Conservation (phyloP, 2,329 filamentous ascomycete species). For the Trichoderma simmonsii region DNA sequence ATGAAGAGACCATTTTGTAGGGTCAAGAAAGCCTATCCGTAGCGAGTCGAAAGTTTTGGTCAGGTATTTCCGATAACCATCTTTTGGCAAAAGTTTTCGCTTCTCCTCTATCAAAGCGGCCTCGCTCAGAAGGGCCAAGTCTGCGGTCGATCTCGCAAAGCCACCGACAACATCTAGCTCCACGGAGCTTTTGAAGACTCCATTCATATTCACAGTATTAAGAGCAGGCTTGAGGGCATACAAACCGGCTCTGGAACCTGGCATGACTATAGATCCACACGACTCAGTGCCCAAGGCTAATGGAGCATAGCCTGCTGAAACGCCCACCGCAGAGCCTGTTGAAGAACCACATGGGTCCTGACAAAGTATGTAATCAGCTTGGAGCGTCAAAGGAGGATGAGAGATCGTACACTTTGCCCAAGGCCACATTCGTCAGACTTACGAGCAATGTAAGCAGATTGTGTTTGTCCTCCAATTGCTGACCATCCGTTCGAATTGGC, state of each 20-base stretch:
- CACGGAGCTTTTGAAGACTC: neutral
- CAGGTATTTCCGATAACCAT: neutral
- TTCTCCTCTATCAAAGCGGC: neutral
- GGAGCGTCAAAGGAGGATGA: no score
- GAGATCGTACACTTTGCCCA: neutral
- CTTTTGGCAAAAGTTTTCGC: neutral
- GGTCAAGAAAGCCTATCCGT: neutral
- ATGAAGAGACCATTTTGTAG: neutral
- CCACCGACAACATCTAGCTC: neutral
- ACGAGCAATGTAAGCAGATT: neutral
- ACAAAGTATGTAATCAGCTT: neutral
- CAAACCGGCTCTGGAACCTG: neutral
- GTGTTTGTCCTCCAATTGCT: neutral
- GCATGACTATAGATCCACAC: neutral
- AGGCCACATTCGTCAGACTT: neutral
- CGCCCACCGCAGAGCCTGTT: neutral
- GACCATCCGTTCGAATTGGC: neutral
- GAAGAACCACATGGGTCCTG: neutral
- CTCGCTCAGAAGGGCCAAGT: neutral
- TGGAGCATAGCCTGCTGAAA: neutral
- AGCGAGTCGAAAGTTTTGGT: neutral
- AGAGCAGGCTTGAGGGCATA: neutral
- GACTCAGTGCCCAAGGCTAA: neutral
- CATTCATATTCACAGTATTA: neutral
- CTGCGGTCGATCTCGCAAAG: neutral